Conservation (phyloP, 148 eudicot genomes). For the Cornus florida region DNA sequence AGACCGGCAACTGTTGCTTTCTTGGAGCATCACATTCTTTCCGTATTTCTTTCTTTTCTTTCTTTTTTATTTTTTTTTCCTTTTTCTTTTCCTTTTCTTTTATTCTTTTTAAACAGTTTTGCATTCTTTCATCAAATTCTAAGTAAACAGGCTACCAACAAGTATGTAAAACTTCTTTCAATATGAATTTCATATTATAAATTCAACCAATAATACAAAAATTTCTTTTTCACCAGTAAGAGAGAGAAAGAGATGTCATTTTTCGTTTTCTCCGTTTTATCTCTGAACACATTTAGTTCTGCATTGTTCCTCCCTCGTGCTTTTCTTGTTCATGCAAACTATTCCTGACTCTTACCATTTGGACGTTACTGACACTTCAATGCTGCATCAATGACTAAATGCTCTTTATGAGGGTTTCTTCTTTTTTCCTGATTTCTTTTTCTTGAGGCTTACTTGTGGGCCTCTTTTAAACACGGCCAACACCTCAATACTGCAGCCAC, state of each 20-base stretch:
- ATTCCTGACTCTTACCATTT: conserved; percentile 2
- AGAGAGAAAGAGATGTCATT: background rate
- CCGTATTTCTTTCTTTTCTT: conserved; percentile 3
- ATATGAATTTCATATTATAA: background rate
- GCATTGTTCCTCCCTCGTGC: conserved; percentile 5
- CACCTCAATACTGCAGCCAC: conserved; percentile 83
- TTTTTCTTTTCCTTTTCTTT: background rate
- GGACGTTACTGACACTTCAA: background rate
- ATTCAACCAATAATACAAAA: background rate
- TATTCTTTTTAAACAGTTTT: background rate
- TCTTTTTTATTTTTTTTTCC: background rate
- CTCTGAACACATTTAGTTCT: background rate
- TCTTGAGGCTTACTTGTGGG: conserved; percentile 42
- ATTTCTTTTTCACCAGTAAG: background rate
- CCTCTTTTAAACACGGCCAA: conserved; percentile 87
- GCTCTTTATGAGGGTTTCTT: conserved; percentile 46
- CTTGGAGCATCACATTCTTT: conserved; percentile 24
- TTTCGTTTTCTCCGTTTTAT: background rate
- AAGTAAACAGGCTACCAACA: conserved; percentile 4
- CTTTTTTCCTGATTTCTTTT: conserved; percentile 64
- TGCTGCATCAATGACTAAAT: background rate
- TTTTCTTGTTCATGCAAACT: background rate
- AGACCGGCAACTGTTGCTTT: conserved; percentile 7
- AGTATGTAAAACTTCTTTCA: background rate
- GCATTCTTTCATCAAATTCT: conserved; percentile 19